These are phyloP conservation scores for Aspergillus sp. DNA, from an alignment of 2,329 filamentous ascomycete species.

Conservation along the genomic window DNA sequence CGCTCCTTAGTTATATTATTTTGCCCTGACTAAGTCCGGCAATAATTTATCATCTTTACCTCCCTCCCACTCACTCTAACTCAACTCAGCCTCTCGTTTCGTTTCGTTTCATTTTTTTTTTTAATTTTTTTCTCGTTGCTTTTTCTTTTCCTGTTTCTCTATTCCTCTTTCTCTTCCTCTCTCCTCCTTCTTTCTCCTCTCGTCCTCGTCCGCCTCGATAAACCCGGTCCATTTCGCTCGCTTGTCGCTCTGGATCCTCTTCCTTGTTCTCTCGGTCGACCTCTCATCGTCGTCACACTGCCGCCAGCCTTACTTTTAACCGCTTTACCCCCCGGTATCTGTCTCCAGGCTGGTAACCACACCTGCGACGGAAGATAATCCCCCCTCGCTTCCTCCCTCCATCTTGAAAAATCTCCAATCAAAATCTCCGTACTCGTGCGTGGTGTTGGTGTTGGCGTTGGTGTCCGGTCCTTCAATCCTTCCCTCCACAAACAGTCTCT, in stretches of 20 bases:
- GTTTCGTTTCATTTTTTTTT: slow-evolving; percentile 2
- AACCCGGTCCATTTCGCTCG: slow-evolving; percentile 14
- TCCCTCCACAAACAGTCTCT: slow-evolving; percentile 3
- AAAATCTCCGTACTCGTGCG: not conserved
- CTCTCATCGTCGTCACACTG: slow-evolving; percentile 17
- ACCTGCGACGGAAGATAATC: not conserved
- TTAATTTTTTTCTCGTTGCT: not conserved
- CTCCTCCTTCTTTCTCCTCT: slow-evolving; percentile 11
- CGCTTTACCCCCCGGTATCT: slow-evolving; percentile 4
- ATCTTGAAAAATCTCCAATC: not conserved
- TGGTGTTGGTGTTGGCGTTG: not conserved
- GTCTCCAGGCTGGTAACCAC: not conserved
- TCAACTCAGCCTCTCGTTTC: slow-evolving; percentile 9
- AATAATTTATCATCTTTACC: slow-evolving; percentile 1
- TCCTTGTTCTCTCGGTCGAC: slow-evolving; percentile 12
- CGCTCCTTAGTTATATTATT: slow-evolving; percentile 1
- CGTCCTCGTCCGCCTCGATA: slow-evolving; percentile 3
- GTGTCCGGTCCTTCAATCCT: slow-evolving; percentile 1
- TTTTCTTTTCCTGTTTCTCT: slow-evolving; percentile 2
- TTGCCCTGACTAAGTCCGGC: not conserved
- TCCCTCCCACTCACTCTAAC: not conserved
- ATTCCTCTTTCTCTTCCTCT: slow-evolving; percentile 1
- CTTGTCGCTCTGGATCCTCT: slow-evolving; percentile 16
- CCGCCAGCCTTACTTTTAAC: slow-evolving; percentile 19
- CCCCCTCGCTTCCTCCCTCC: not conserved